Base-by-base conservation (phyloP, 2,329 filamentous ascomycete species). In the Talaromyces sp. region DNA sequence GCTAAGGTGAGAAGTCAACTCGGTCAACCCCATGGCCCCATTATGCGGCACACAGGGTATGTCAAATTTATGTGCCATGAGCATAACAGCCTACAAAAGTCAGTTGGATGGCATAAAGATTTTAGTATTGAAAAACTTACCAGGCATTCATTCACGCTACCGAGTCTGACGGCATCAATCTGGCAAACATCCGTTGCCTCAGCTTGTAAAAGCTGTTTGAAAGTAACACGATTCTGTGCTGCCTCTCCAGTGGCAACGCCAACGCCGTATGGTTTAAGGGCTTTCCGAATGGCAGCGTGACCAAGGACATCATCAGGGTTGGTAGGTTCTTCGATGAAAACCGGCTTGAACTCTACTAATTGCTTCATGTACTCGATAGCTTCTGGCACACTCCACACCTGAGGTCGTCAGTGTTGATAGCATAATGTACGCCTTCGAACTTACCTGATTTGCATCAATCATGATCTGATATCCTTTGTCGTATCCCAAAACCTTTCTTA, bases 301-400 rank as follows among this genome's bases (percentile, higher is more conserved):
- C 92, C 92, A 58, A 93, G 86, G 60, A 96, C 87, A 73, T 96
- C 92, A 71, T 96, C 92, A 13, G 92, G 92, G 26, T 87, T 90
- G 14, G 92, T 96, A 2, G 92, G 92, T 82, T 96, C 92, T 21
- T 96, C 92, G 71, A 96, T 96, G 78, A 96, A 96, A 89, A 90
- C 95, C 27, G 73, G 73, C 63, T 89, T 89, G 80, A 92, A 96
- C 68, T 91, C 87, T 60, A 84, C 84, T 55, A 96, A 86, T 70
- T 90, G 76, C 70, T 87, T 84, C 90, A 96, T 96, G 80, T 93
- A 91, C 64, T 84, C 85, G 68, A 96, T 91, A 9, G 92, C 91
- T 77, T 96, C 91, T 0, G 91, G 90, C 35, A 96, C 91, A 57
- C 87, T 91, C 91, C 91, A 96, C 61, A 95, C 81, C 79, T 81